These are phyloP conservation scores for Emiliania huxleyi DNA, from an alignment of 78 protist species.

Conservation along the genomic window DNA sequence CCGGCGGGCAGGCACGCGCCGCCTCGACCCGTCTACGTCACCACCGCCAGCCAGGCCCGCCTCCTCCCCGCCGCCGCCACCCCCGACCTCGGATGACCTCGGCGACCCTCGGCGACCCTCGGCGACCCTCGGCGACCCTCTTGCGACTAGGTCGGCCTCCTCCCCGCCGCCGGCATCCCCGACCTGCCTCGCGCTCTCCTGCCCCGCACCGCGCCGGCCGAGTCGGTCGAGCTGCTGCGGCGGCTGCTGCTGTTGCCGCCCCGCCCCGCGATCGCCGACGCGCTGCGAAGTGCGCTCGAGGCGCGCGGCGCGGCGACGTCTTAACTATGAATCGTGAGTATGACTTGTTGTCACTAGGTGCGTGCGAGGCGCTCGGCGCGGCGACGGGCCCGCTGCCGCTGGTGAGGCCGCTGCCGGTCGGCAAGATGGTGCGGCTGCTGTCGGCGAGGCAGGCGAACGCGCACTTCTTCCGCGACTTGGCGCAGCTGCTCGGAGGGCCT, in stretches of 20 bases:
- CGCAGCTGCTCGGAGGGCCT: background rate
- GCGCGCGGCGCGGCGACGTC: no score
- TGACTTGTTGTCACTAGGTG: no score
- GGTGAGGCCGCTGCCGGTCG: background rate
- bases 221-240: background rate
- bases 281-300: background rate
- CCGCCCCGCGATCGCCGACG: background rate
- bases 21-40: background rate
- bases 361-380: background rate
- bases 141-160: background rate
- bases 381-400: background rate
- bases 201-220: background rate
- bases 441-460: background rate
- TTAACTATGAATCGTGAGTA: no score
- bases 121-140: no score
- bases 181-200: background rate
- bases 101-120: no score
- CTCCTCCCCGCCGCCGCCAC: background rate
- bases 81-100: no score
- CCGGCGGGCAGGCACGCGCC: background rate
- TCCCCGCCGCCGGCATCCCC: background rate
- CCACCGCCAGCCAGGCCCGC: background rate
- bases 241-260: background rate
- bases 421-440: background rate
- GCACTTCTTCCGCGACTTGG: background rate